Evolutionary conservation across 2,329 filamentous ascomycete genomes (phyloP), one percentile per base, ranked within the genome.

Genomic region (Penicillium sp.): DNA sequence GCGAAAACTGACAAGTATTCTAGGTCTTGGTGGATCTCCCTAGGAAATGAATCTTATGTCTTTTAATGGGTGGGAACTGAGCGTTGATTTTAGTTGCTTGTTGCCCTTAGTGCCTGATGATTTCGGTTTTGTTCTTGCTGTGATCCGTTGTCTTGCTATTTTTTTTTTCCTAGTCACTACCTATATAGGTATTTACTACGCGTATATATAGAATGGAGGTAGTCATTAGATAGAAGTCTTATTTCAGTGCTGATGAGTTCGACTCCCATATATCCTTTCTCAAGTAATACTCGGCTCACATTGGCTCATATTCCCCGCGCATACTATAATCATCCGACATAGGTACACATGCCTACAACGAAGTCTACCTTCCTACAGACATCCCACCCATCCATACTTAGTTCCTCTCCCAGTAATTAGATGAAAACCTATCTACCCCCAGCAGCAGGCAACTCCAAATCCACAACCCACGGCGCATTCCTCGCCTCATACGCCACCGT

Each of bases 401-500:
- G 5, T 23, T 30, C 7, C 29, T 30, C n/a, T 18, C 5, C 23
- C n/a, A n/a, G n/a, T n/a, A n/a, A n/a, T n/a, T n/a, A n/a, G n/a
- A 30, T 18, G 18, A 10, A 4, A 10, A 14, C 10, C 44, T 41
- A 43, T 41, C 4, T 8, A 36, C 16, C 34, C 32, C 53, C 46
- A 23, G 56, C 53, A 42, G 55, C 18, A n/a, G 74, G 72, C 27
- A 78, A 61, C 65, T 84, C 79, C 48, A 84, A 41, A 69, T 84
- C 81, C 29, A 85, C 74, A 39, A 84, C 55, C 79, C 81, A 84
- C 1, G 81, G 80, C 35, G 76, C 78, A 67, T 85, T 80, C 29
- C 67, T 58, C 7, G 81, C 76, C 32, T 67, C 63, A 67, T 84
- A 83, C 11, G 58, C 57, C 11, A 79, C 64, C 35, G 76, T 76